Percentiles rank a stretch among this genome's conserved stretches.
phyloP scores from a whole-genome alignment of 2,329 filamentous ascomycete species.

The Cladosporium phlei region DNA sequence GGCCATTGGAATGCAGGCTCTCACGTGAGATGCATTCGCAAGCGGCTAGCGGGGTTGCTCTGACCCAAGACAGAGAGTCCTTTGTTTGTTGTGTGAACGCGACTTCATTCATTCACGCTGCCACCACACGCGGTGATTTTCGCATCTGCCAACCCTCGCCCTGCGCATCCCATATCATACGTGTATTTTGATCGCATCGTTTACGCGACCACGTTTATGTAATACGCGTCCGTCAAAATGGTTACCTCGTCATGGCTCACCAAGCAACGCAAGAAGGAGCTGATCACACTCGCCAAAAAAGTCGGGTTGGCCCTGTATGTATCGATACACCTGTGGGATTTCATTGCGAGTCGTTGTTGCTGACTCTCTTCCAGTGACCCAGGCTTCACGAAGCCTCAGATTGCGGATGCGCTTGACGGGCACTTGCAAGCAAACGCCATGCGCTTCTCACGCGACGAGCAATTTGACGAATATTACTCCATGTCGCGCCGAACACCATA shows the following conservation, averaged over 20 bases:
- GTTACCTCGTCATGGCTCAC: slow-evolving; percentile 25
- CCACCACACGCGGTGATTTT: not conserved
- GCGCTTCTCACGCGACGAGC: slow-evolving; percentile 58
- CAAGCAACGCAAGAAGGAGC: slow-evolving; percentile 27
- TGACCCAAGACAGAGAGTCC: too few relatives aligned
- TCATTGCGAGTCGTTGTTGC: not conserved
- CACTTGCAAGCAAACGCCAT: slow-evolving; percentile 66
- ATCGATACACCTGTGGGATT: slow-evolving; percentile 58
- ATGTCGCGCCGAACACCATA: slow-evolving; percentile 54
- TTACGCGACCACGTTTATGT: slow-evolving; percentile 42
- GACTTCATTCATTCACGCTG: not conserved
- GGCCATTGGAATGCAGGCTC: not conserved
- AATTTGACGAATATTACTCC: slow-evolving; percentile 69
- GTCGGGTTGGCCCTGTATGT: slow-evolving; percentile 29
- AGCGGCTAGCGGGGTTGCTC: not conserved
- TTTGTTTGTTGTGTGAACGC: slow-evolving; percentile 4
- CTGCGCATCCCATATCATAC: not conserved
- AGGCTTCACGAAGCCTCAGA: slow-evolving; percentile 69
- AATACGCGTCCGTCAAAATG: slow-evolving; percentile 18
- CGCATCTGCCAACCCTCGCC: not conserved
- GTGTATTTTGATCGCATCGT: slow-evolving; percentile 41
- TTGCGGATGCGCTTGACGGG: slow-evolving; percentile 69
- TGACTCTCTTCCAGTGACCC: slow-evolving; percentile 37
- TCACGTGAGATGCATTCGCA: not conserved
- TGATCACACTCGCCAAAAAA: slow-evolving; percentile 28